Percentiles rank a stretch among this genome's conserved stretches.
These are phyloP conservation scores for Oropetium thomaeum DNA, from an alignment of 176 grass and related monocot genomes.

Conservation along the genomic window DNA sequence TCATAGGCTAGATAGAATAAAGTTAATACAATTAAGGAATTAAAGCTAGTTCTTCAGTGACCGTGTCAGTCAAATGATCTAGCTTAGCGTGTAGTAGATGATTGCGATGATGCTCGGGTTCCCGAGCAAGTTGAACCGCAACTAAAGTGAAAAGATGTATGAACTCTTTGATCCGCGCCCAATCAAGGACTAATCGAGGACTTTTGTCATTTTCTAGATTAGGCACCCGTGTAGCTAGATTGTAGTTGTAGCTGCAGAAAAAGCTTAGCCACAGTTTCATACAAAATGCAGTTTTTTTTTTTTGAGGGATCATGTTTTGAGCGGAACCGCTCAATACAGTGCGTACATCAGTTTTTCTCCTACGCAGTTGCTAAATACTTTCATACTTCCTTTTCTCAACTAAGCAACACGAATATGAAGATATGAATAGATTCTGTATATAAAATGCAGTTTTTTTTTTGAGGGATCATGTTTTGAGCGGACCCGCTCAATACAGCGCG, in stretches of 20 bases:
- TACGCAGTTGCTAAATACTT: too few relatives aligned
- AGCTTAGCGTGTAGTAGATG: neutral
- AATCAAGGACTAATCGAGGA: neutral
- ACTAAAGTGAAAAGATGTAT: neutral
- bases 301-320: too few relatives aligned
- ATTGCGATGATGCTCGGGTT: neutral
- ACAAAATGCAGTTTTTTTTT: too few relatives aligned
- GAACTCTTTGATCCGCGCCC: neutral
- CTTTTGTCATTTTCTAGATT: slow-evolving; percentile 28
- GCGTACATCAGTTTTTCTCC: too few relatives aligned
- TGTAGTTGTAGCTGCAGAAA: neutral
- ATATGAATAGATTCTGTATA: too few relatives aligned
- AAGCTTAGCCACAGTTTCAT: neutral
- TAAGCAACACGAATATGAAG: too few relatives aligned
- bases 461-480: too few relatives aligned
- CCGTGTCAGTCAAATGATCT: slow-evolving; percentile 22
- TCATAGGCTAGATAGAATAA: neutral
- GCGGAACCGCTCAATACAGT: too few relatives aligned
- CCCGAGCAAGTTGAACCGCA: neutral
- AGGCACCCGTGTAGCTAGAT: neutral
- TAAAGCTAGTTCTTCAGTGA: neutral
- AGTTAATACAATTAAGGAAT: neutral
- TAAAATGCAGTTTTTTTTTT: too few relatives aligned
- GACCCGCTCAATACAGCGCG: too few relatives aligned
- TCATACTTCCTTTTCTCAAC: too few relatives aligned